A percentile compares a stretch with the other conserved stretches of the same genome.
Conservation (phyloP, 2,329 filamentous ascomycete genomes). For the Didymellaceae sp. region DNA sequence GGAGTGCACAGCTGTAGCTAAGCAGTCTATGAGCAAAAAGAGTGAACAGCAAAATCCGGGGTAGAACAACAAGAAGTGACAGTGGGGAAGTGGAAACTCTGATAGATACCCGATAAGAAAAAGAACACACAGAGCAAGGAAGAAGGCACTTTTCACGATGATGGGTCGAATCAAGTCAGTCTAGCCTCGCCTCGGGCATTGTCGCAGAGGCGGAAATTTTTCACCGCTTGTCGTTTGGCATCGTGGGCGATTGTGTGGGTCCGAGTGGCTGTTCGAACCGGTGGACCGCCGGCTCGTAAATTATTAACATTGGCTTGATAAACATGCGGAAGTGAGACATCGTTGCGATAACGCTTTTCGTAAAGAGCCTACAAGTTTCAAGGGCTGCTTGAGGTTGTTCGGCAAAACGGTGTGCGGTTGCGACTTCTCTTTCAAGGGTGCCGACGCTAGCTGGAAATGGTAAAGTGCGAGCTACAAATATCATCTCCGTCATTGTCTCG, state of each 20-base stretch:
- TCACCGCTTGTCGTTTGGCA: slow-evolving; percentile 41
- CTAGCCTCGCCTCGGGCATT: slow-evolving; percentile 40
- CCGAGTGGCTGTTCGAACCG: slow-evolving; percentile 5
- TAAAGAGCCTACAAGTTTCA: too few species aligned
- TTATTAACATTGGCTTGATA: too few species aligned
- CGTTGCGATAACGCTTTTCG: too few species aligned
- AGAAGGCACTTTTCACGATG: slow-evolving; percentile 18
- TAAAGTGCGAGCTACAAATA: slow-evolving; percentile 5
- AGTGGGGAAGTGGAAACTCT: slow-evolving; percentile 24
- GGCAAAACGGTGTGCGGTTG: neutral
- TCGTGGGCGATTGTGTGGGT: slow-evolving; percentile 27
- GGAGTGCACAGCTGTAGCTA: slow-evolving; percentile 2
- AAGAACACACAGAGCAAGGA: slow-evolving; percentile 8
- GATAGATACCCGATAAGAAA: slow-evolving; percentile 32
- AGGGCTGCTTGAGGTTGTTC: too few species aligned
- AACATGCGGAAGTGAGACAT: neutral
- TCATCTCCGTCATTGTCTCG: slow-evolving; percentile 3
- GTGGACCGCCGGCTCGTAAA: neutral
- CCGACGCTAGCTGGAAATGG: neutral
- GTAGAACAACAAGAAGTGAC: slow-evolving; percentile 22
- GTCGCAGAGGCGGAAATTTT: slow-evolving; percentile 34
- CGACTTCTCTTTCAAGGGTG: too few species aligned
- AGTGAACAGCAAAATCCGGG: slow-evolving; percentile 11
- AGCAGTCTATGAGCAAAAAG: neutral
- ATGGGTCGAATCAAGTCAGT: slow-evolving; percentile 22